Percentiles rank a stretch among this genome's conserved stretches.
These are phyloP conservation scores for Misopates orontium DNA, from an alignment of 257 asterid species.

Conservation along the genomic window DNA sequence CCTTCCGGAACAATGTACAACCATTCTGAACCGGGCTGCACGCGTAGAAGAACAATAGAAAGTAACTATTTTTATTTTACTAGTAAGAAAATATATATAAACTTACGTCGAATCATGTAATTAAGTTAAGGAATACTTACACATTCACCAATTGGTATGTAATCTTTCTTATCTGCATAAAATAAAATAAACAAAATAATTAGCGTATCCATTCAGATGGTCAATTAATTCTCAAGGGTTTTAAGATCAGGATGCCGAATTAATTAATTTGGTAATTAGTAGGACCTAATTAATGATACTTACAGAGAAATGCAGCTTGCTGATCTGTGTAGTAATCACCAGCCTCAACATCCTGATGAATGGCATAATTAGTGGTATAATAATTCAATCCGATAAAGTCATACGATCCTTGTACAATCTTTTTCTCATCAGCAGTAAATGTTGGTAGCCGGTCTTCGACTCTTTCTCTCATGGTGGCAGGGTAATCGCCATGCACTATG, in stretches of 20 bases:
- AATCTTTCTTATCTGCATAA: neutral
- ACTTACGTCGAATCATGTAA: no score
- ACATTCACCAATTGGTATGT: neutral
- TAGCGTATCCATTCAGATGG: neutral
- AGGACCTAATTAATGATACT: no score
- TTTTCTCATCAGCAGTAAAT: neutral
- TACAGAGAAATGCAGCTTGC: neutral
- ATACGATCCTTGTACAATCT: conserved; percentile 23
- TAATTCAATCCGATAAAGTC: conserved; percentile 40
- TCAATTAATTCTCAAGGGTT: neutral
- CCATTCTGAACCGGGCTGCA: conserved; percentile 17
- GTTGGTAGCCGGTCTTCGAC: conserved; percentile 23
- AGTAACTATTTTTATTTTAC: neutral
- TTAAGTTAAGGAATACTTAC: conserved; percentile 18
- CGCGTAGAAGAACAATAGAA: neutral
- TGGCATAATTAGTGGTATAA: conserved; percentile 31
- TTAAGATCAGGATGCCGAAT: no score
- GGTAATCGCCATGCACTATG: conserved; percentile 31
- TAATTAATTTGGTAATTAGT: no score
- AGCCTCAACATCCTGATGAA: neutral
- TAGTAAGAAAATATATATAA: neutral
- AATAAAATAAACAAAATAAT: neutral
- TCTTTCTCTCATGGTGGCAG: conserved; percentile 16
- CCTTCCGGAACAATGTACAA: conserved; percentile 31
- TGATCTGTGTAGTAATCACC: conserved; percentile 22